Evolutionary conservation across 106 monocot species (phyloP), one percentile per base, ranked within the genome.

Genomic region (Phalaenopsis aphrodite): DNA sequence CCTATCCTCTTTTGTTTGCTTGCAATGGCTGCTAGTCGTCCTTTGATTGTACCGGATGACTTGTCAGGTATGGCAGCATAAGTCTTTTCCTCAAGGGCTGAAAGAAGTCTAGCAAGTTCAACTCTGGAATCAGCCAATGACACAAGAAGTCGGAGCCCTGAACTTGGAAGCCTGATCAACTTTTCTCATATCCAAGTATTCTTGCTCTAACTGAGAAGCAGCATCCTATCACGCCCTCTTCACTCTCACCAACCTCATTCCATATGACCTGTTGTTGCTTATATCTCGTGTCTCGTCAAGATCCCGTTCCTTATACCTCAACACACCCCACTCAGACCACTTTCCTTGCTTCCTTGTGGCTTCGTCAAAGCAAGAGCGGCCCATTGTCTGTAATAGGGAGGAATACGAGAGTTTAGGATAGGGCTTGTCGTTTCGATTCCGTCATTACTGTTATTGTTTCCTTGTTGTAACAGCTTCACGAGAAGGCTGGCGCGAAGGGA

Each of bases 161-260:
- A 88, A 87, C 76, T 85, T 95, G 1, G 92, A 82, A 55, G 94
- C 91, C 71, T 92, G 90, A 72, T 95, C 94, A 80, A 95, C 94
- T 77, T 92, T 95, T 86, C 88, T 88, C 81, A 82, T 95, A 75
- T 92, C 92, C 78, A 95, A 83, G 77, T 92, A 95, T 41, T 95
- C 94, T 72, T 92, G 87, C 69, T 95, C 94, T 15, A 95, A 75
- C 78, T 95, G 30, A 30, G 91, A 83, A 90, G 84, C 43, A 95
- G 78, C 90, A 92, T 88, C 75, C 83, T 88, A 56, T 95, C 92
- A 67, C 92, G 87, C 69, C 90, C 66, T 90, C 90, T 5, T 95
- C 94, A 56, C 87, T 88, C 80, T 92, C 94, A 67, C 94, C 94
- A 82, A 94, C 94, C 69, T 94, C 94, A 84, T 94, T 87, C 94